Evolutionary conservation across 495 filamentous ascomycete species (phyloP), one percentile per base, ranked within the genome.

Genomic region (Lichina pygmaea): DNA sequence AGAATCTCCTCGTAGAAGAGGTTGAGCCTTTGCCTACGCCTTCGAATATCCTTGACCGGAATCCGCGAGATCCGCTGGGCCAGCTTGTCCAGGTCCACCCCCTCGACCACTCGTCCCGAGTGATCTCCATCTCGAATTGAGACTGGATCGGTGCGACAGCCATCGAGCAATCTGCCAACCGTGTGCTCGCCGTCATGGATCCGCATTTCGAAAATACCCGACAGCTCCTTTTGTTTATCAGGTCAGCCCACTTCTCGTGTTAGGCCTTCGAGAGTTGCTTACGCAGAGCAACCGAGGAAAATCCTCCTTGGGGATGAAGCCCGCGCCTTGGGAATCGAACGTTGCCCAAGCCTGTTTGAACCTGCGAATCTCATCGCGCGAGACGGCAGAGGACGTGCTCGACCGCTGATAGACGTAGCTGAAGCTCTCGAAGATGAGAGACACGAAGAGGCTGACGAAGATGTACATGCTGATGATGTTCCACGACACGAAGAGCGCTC

Each of bases 381-480:
- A 85, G 42, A 95, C 75, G 33, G 75, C 73, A 34, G 83, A 85
- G 45, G 84, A 65, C 24, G 77, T 77, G 55, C 81, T 93, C 49
- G 83, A 93, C 47, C 84, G 71, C 60, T 99, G 89, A 56, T 94
- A 99, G 52, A 99, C 89, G 58, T 99, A 99, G 57, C 82, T 92
- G 64, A 99, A 99, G 62, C 86, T 94, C 64, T 99, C 89, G 59
- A 85, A 99, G 52, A 99, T 99, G 53, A 99, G 73, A 38, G 89
- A 99, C 47, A 95, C 84, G 58, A 99, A 99, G 60, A 99, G 66
- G 55, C 81, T 93, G 53, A 95, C 86, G 53, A 99, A 99, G 58
- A 99, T 89, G 61, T 95, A 99, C 89, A 99, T 95, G 77, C 86
- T 94, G 57, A 95, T 70, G 53, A 99, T 83, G 63, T 99, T 99